Base-by-base conservation (phyloP, 1,139 yeast genomes). In the Trichomonascaceae sp. region DNA sequence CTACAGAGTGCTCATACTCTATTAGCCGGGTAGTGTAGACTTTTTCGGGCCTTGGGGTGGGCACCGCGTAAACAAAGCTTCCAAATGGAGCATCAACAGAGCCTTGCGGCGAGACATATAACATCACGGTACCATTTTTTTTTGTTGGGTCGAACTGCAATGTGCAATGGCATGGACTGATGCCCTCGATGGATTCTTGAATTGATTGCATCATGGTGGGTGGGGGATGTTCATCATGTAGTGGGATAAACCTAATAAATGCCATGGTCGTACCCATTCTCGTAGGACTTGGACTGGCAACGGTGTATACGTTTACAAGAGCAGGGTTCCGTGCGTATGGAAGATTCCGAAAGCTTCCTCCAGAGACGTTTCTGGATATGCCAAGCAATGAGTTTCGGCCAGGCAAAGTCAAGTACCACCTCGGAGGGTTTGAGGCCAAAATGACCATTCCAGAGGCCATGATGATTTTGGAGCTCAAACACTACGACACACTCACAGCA, bases 391-490 rank as follows among this genome's bases (percentile, higher is more conserved):
- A 33, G 30, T 31, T 35, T 30, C 26, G 38, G 16, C 26, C 34
- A 26, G 13, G 29, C 13, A 37, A 43, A 31, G 29, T 35, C 23
- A 37, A 41, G 27, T 51, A 38, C 34, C 46, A 47, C 33, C 43
- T 37, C 13, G 64, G 64, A 11, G 64, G 64, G 4, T 59, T 59
- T 36, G 52, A 54, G 26, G 34, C 34, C 4, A 39, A 41, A 17
- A 59, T 59, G 64, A 48, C 60, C 2, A 43, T 45, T 26, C 43
- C 45, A 17, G 64, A 59, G 40, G 64, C 64, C 4, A 40, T 47
- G 35, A 45, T 48, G 36, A 51, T 59, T 3, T 45, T 59, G 17
- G 60, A 55, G 4, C 40, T 58, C 17, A 44, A 43, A 11, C 39
- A 41, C 6, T 33, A 37, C 15, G 41, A 36, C 28, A 41, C 40